These are phyloP conservation scores for Phytophthora idaei DNA, from an alignment of 352 stramenopile species.

Conservation along the genomic window DNA sequence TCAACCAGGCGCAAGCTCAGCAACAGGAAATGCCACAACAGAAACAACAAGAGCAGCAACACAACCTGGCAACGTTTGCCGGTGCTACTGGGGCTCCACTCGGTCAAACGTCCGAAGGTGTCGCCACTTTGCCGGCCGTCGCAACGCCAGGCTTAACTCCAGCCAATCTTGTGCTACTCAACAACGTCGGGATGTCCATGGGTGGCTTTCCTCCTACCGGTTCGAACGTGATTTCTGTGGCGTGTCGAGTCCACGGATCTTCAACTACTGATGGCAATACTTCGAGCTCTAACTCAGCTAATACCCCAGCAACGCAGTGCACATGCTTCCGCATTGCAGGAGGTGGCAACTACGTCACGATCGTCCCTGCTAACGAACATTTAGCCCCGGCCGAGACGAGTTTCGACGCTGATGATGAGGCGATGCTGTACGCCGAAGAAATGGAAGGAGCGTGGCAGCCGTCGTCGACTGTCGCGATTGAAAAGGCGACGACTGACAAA, in stretches of 20 bases:
- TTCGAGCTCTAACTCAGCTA: constrained; percentile 3
- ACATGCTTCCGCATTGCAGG: constrained; percentile 44
- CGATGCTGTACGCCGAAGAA: constrained; percentile 33
- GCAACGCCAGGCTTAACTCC: constrained; percentile 15
- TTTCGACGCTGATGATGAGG: constrained; percentile 29
- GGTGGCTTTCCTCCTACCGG: constrained; percentile 9
- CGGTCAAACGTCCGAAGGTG: constrained; percentile 3
- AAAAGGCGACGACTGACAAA: constrained; percentile 28
- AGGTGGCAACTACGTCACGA: constrained; percentile 33
- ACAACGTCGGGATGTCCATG: constrained; percentile 26
- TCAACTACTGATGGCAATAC: not conserved
- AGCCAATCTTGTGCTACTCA: constrained; percentile 27
- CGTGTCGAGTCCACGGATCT: constrained; percentile 38
- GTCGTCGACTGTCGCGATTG: constrained; percentile 29
- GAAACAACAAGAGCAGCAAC: constrained; percentile 9
- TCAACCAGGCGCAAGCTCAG: constrained; percentile 20
- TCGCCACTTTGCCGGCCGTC: constrained; percentile 21
- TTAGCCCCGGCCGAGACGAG: constrained; percentile 10
- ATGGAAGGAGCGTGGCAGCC: constrained; percentile 40
- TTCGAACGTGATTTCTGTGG: constrained; percentile 32
- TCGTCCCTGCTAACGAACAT: constrained; percentile 32
- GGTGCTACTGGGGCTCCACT: constrained; percentile 5
- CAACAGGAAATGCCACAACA: constrained; percentile 16
- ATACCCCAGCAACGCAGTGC: constrained; percentile 20
- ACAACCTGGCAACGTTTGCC: constrained; percentile 17